Percentiles rank a stretch among this genome's conserved stretches.
Conservation (phyloP, 176 grass and related monocot genomes). For the Hordeum marinum region DNA sequence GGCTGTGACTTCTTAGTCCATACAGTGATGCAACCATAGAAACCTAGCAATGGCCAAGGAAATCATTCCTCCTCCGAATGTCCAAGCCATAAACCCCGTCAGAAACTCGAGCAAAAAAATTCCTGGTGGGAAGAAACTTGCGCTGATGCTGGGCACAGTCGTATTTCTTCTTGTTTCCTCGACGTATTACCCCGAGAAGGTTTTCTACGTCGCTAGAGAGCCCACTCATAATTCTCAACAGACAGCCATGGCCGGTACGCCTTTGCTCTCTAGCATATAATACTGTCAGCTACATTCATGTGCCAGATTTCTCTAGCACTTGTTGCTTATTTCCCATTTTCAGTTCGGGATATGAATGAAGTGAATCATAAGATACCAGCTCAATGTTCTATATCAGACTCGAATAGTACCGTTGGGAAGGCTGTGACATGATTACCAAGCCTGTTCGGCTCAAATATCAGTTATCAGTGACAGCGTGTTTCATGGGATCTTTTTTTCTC, state of each 20-base stretch:
- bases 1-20: background rate
- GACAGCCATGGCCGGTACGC: background rate
- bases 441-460: background rate
- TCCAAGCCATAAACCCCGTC: conserved; percentile 7
- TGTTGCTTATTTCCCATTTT: background rate
- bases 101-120: background rate
- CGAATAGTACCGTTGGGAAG: background rate
- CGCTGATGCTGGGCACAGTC: background rate
- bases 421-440: conserved; percentile 1
- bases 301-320: background rate
- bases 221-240: background rate
- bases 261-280: background rate
- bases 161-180: background rate
- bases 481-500: background rate
- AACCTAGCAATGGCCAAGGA: background rate
- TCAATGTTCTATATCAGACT: background rate
- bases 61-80: background rate
- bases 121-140: conserved; percentile 3
- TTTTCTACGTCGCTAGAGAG: background rate
- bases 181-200: background rate
- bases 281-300: conserved; percentile 1
- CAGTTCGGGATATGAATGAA: background rate
- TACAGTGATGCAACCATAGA: background rate
- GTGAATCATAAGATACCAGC: background rate
- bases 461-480: background rate